Evolutionary conservation across 495 filamentous ascomycete species (phyloP), one percentile per base, ranked within the genome.

Genomic region (Pseudotulostoma volvatum): DNA sequence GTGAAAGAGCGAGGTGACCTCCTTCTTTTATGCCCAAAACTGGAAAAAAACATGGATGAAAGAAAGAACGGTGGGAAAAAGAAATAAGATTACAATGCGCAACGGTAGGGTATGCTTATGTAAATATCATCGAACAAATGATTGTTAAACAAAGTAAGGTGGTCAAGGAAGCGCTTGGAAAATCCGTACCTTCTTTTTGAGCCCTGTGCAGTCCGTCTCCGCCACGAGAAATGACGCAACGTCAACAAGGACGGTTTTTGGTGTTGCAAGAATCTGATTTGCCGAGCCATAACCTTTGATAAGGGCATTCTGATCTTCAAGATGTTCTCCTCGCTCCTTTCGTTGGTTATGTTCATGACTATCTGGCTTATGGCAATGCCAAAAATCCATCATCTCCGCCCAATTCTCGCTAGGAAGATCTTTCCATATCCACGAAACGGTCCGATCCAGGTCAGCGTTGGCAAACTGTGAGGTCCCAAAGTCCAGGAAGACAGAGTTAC

Each of bases 381-480:
- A 99, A 47, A 95, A 93, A 53, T 99, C 90, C 90, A 99, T 99
- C 92, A 96, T 95, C 56, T 99, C 90, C 1, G 88, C 90, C 90
- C 90, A 99, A 49, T 93, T 90, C 42, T 87, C 84, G 46, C 84
- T 93, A 1, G 90, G 90, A 3, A 97, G 67, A 49, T 96, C 86
- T 57, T 87, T 93, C 90, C 92, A 97, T n/a, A 56, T 58, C 46
- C 57, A 67, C 1, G 48, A 50, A 8, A 4, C 8, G 1, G 13
- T 17, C 8, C 33, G 17, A 4, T 37, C 23, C 2, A 38, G 16
- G 0, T 33, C 13, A 0, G 9, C 13, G 25, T 15, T 20, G 9
- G 34, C 9, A 28, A 16, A 33, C 11, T 30, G 19, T 9, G 35
- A n/a, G 33, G n/a, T 14, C 7, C 37, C 4, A n/a, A 14, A n/a